These are phyloP conservation scores for Erodium moschatum DNA, from an alignment of 441 rosid species.

Conservation along the genomic window DNA sequence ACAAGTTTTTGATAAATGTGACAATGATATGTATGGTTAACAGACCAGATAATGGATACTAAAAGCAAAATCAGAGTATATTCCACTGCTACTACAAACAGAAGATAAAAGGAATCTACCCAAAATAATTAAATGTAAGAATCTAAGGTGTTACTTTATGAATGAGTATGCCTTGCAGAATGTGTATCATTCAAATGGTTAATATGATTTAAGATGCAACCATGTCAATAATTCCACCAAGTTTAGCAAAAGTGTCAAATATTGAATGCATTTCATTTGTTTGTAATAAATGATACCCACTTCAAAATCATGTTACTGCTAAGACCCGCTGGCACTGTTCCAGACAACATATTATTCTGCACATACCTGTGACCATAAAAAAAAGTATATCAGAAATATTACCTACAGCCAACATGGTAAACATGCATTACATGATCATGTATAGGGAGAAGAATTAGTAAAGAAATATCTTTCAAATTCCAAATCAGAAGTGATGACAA, in stretches of 20 bases:
- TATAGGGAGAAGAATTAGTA: neutral
- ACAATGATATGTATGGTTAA: neutral
- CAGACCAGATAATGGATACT: neutral
- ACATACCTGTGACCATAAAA: constrained; percentile 51
- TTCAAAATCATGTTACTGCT: constrained; percentile 41
- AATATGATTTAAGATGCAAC: neutral
- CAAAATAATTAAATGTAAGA: neutral
- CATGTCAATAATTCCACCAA: constrained; percentile 5
- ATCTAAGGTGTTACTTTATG: neutral
- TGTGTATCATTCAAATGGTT: neutral
- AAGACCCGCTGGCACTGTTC: constrained; percentile 58
- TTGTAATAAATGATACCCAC: constrained; percentile 40
- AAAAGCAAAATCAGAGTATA: neutral
- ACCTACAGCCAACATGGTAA: constrained; percentile 1
- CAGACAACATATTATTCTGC: constrained; percentile 73
- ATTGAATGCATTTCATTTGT: neutral
- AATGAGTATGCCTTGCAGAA: neutral
- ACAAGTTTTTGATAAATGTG: neutral
- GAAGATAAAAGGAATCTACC: neutral
- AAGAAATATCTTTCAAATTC: constrained; percentile 5
- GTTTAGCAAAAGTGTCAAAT: neutral
- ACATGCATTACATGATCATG: neutral
- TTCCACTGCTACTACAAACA: neutral
- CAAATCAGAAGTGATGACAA: constrained; percentile 1
- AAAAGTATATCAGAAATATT: constrained; percentile 16